A percentile compares a stretch with the other conserved stretches of the same genome.
Evolutionary conservation across 768 basidiomycete species (phyloP).

Genomic region (Tricholoma flavovirens): DNA sequence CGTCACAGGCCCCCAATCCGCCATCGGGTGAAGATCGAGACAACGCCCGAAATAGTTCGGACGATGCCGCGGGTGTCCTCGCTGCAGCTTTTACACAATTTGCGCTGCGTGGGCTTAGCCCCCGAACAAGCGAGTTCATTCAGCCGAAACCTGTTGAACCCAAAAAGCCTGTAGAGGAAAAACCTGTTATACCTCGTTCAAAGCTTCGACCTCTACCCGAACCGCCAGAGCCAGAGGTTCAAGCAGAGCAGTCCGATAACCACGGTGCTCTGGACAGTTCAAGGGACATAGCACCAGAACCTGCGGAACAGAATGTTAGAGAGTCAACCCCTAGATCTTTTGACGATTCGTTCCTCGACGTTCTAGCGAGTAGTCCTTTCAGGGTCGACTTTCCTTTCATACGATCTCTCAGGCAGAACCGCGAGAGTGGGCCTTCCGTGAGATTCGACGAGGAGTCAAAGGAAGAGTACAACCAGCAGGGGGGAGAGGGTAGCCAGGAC

Average conservation of each 20-base stretch:
- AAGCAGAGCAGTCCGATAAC: not conserved
- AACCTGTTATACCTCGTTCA: not conserved
- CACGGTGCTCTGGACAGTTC: not conserved
- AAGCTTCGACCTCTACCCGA: not conserved
- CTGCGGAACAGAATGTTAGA: not conserved
- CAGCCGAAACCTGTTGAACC: not conserved
- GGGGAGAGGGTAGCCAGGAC: slow-evolving; percentile 16
- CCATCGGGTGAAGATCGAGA: slow-evolving; percentile 13
- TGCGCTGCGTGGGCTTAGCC: slow-evolving; percentile 19
- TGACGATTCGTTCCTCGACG: not conserved
- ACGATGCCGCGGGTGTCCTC: slow-evolving; percentile 14
- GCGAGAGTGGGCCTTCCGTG: not conserved
- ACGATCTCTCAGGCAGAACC: not conserved
- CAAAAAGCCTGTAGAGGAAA: not conserved
- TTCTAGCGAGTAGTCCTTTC: slow-evolving; percentile 10
- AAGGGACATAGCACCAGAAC: not conserved
- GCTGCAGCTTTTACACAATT: slow-evolving; percentile 16
- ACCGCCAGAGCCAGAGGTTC: not conserved
- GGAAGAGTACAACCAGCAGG: not conserved
- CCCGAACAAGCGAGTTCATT: slow-evolving; percentile 13
- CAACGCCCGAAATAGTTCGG: slow-evolving; percentile 16
- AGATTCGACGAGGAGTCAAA: not conserved
- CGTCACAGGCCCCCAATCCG: not conserved
- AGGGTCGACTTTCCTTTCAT: slow-evolving; percentile 6
- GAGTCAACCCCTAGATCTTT: not conserved